phyloP scores from a whole-genome alignment of 1,284 basidiomycete species.

The Apiotrichum brassicae region DNA sequence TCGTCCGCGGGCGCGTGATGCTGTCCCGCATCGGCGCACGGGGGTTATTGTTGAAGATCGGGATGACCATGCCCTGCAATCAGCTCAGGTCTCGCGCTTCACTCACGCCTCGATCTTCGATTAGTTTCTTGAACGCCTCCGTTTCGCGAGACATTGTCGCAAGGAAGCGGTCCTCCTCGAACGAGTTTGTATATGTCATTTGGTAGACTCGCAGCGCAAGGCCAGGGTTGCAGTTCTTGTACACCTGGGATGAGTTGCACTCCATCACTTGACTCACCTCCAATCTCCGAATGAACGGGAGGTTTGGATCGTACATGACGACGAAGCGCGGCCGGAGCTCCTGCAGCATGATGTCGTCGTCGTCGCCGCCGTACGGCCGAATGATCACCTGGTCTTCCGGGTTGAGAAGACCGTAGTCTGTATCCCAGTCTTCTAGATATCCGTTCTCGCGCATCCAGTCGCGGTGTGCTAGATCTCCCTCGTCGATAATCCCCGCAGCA shows the following conservation, averaged over 20 bases:
- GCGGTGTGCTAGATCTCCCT: conserved; percentile 31
- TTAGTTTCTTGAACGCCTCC: conserved; percentile 87
- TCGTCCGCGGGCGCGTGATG: conserved; percentile 70
- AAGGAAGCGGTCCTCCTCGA: conserved; percentile 93
- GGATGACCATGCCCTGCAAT: conserved; percentile 77
- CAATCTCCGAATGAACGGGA: conserved; percentile 84
- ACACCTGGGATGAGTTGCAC: conserved; percentile 56
- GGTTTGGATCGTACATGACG: conserved; percentile 90
- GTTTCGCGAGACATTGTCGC: conserved; percentile 84
- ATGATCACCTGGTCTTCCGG: conserved; percentile 79
- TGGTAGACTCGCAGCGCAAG: conserved; percentile 88
- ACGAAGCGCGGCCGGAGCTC: conserved; percentile 88
- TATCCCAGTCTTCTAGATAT: conserved; percentile 57
- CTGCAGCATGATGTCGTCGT: conserved; percentile 79
- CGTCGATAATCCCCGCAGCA: conserved; percentile 34
- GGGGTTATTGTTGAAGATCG: conserved; percentile 75
- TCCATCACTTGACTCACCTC: conserved; percentile 57
- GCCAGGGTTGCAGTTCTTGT: conserved; percentile 71
- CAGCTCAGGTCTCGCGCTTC: background rate
- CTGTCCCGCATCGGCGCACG: conserved; percentile 48
- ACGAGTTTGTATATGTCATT: conserved; percentile 84
- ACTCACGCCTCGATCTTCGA: conserved; percentile 82
- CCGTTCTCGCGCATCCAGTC: conserved; percentile 24
- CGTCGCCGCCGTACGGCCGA: conserved; percentile 82
- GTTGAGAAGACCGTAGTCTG: conserved; percentile 71